phyloP scores from a whole-genome alignment of 805 yeast species.

The Hanseniaspora lachancei region DNA sequence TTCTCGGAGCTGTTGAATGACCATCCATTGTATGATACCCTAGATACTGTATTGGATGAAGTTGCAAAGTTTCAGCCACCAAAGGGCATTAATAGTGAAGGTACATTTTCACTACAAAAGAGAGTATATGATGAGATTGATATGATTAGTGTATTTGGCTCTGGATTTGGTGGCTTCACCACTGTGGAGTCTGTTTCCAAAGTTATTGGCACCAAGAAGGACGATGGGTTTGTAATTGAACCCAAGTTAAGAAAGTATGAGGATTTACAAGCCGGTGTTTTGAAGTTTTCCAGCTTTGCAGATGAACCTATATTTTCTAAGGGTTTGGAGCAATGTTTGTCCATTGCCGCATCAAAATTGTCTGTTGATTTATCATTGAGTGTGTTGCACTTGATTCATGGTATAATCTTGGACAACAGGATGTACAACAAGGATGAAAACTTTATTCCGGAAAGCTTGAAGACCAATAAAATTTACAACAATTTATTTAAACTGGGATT shows the following conservation, averaged over 20 bases:
- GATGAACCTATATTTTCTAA: conserved; percentile 43
- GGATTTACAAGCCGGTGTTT: conserved; percentile 25
- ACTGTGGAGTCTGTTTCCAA: neutral
- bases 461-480: conserved; percentile 37
- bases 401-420: conserved; percentile 43
- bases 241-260: conserved; percentile 32
- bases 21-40: conserved; percentile 27
- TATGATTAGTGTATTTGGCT: conserved; percentile 38
- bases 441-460: conserved; percentile 33
- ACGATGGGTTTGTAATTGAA: conserved; percentile 34
- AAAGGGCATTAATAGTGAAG: conserved; percentile 51
- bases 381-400: conserved; percentile 58
- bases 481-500: conserved; percentile 43
- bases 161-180: conserved; percentile 27
- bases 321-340: conserved; percentile 44
- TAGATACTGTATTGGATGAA: conserved; percentile 43
- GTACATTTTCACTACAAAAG: conserved; percentile 48
- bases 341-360: conserved; percentile 36
- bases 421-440: conserved; percentile 28
- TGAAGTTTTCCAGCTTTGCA: conserved; percentile 37
- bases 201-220: conserved; percentile 13
- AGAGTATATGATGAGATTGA: conserved; percentile 37
- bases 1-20: conserved; percentile 30
- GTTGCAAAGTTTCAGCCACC: conserved; percentile 53
- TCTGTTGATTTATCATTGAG: conserved; percentile 46